phyloP scores from a whole-genome alignment of 1,284 basidiomycete species.

The Malassezia cuniculi region DNA sequence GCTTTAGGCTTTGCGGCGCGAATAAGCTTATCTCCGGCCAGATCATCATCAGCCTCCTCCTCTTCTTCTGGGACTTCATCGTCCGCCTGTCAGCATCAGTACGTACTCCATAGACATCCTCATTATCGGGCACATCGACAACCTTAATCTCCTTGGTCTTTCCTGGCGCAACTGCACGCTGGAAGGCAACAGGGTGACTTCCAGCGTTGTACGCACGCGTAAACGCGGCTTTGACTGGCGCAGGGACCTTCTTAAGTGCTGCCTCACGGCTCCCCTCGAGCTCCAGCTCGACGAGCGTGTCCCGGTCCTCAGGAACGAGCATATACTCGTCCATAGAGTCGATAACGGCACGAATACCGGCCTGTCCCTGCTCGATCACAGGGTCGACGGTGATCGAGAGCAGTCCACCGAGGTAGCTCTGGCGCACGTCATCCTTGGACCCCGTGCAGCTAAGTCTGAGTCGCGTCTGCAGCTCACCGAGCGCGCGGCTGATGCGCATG shows the following conservation, averaged over 20 bases:
- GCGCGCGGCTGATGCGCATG: conserved; percentile 63
- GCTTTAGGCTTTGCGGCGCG: not conserved
- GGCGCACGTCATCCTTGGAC: conserved; percentile 72
- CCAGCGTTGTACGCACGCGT: conserved; percentile 50
- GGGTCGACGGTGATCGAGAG: conserved; percentile 68
- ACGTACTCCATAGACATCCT: conserved; percentile 10
- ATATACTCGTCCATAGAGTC: conserved; percentile 85
- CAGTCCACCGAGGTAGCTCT: conserved; percentile 75
- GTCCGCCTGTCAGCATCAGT: conserved; percentile 10
- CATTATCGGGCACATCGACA: conserved; percentile 10
- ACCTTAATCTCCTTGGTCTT: conserved; percentile 5
- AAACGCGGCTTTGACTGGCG: conserved; percentile 68
- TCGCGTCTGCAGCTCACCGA: conserved; percentile 80
- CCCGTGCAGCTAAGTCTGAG: conserved; percentile 89
- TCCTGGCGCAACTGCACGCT: not conserved
- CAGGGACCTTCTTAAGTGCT: conserved; percentile 68
- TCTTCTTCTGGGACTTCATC: conserved; percentile 4
- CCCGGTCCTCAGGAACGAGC: conserved; percentile 86
- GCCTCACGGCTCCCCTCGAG: conserved; percentile 57
- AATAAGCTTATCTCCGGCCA: conserved; percentile 5
- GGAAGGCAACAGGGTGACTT: conserved; percentile 10
- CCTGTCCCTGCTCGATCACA: conserved; percentile 52
- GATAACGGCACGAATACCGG: conserved; percentile 67
- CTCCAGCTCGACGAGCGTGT: conserved; percentile 81
- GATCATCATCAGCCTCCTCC: not conserved